Conservation (phyloP, 73 alveolate species). For the Paramecium primaurelia region DNA sequence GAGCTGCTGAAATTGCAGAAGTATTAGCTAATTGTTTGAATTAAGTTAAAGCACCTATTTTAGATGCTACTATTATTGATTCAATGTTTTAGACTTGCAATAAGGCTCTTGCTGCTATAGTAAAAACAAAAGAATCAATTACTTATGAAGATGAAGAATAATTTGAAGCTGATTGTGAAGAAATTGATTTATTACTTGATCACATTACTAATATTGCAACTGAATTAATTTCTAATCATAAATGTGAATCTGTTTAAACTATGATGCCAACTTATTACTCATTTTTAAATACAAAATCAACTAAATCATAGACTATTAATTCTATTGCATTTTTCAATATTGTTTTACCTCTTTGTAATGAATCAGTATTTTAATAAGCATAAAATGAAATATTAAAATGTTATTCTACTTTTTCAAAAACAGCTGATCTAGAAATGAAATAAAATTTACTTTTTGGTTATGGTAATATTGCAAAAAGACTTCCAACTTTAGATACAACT, state of each 20-base stretch:
- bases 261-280: slow-evolving; percentile 19
- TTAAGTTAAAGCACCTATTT: background rate
- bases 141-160: slow-evolving; percentile 23
- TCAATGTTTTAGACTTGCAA: background rate
- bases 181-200: slow-evolving; percentile 11
- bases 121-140: background rate
- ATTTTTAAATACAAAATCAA: background rate
- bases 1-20: slow-evolving; percentile 32
- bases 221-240: slow-evolving; percentile 1
- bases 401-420: background rate
- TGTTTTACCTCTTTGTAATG: slow-evolving; percentile 25
- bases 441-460: background rate
- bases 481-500: background rate
- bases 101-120: background rate
- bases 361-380: slow-evolving; percentile 9
- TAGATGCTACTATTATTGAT: background rate
- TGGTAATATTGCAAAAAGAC: slow-evolving; percentile 41
- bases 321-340: slow-evolving; percentile 35
- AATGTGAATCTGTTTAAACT: background rate
- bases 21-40: background rate
- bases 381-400: background rate
- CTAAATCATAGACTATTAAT: background rate
- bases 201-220: slow-evolving; percentile 16
- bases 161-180: slow-evolving; percentile 26
- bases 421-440: slow-evolving; percentile 17